Base-by-base conservation (phyloP, 2,329 filamentous ascomycete species). In the Chaetomium olivaceum region DNA sequence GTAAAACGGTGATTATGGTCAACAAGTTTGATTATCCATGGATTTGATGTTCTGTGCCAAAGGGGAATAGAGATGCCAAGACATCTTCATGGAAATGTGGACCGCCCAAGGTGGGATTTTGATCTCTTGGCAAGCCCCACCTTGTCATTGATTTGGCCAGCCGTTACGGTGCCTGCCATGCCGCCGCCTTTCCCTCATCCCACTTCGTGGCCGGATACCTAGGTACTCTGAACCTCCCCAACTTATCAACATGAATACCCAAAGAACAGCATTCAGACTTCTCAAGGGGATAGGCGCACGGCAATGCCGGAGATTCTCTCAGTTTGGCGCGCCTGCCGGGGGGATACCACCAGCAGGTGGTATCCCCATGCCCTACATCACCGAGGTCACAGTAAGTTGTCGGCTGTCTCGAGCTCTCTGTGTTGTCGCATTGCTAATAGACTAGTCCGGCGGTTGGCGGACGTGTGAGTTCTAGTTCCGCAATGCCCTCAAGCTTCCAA, bases 391-490 rank as follows among this genome's bases (percentile, higher is more conserved):
- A 67, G 82, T 84, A 79, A 63, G 78, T 71, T 61, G 69, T 61
- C 61, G 63, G 78, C 70, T 61, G 69, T 61, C 61, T 48, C 43
- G 33, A 43, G 27, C 43, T n/a, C 21, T 51, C 54, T 25, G 58
- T 21, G 8, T 11, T 46, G 46, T 46, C 27, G 59, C 52, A 29
- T 56, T 51, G 63, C 78, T 80, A 67, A 80, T 75, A 65, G 60
- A 70, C 39, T 73, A 93, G 90, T 85, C 88, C 73, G 89, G 89
- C 70, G 90, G 90, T 68, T 91, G 90, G 85, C 89, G 89, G 76
- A 91, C 89, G 77, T 92, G 90, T 92, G 82, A 71, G 87, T 83
- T 55, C 14, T 9, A 50, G 52, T 31, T 19, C 23, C 21, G 27
- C 9, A 3, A 9, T n/a, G n/a, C 57, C 33, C n/a, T 14, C n/a